phyloP scores from a whole-genome alignment of 345 rosid genomes.

The Schrenkiella parvula region DNA sequence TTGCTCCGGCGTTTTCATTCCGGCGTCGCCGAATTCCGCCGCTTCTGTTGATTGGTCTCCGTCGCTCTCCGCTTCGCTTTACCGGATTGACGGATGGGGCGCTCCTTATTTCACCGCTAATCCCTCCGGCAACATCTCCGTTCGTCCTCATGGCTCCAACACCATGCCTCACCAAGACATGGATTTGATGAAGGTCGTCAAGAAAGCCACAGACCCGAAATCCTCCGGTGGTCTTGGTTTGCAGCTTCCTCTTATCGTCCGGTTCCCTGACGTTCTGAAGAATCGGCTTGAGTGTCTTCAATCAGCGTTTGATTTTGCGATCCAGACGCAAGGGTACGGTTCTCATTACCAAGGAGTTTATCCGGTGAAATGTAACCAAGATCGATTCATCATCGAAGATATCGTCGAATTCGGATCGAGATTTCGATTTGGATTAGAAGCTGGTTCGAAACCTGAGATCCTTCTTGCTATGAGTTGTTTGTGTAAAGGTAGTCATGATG shows the following conservation, averaged over 20 bases:
- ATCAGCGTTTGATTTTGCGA: slow-evolving; percentile 67
- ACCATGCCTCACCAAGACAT: slow-evolving; percentile 80
- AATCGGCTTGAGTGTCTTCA: slow-evolving; percentile 79
- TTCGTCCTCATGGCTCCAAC: slow-evolving; percentile 58
- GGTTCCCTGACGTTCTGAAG: slow-evolving; percentile 83
- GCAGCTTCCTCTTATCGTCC: slow-evolving; percentile 70
- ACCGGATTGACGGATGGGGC: slow-evolving; percentile 78
- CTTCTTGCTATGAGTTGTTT: slow-evolving; percentile 86
- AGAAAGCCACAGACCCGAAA: slow-evolving; percentile 78
- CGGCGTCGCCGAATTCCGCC: slow-evolving; percentile 6
- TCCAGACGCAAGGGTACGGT: slow-evolving; percentile 51
- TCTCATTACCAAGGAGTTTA: slow-evolving; percentile 87
- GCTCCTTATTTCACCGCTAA: slow-evolving; percentile 82
- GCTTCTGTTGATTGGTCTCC: slow-evolving; percentile 54
- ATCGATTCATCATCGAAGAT: slow-evolving; percentile 82
- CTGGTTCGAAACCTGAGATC: slow-evolving; percentile 97
- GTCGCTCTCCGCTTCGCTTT: slow-evolving; percentile 59
- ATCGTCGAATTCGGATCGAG: slow-evolving; percentile 67
- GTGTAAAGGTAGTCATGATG: slow-evolving; percentile 67
- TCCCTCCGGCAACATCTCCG: slow-evolving; percentile 62
- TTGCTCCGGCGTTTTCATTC: slow-evolving; percentile 31
- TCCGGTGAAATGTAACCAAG: slow-evolving; percentile 96
- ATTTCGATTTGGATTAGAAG: slow-evolving; percentile 85
- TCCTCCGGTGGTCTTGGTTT: slow-evolving; percentile 72
- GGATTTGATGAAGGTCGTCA: slow-evolving; percentile 70